A percentile compares a stretch with the other conserved stretches of the same genome.
These are phyloP conservation scores for Carnegiea gigantea DNA, from an alignment of 179 eudicot species.

Conservation along the genomic window DNA sequence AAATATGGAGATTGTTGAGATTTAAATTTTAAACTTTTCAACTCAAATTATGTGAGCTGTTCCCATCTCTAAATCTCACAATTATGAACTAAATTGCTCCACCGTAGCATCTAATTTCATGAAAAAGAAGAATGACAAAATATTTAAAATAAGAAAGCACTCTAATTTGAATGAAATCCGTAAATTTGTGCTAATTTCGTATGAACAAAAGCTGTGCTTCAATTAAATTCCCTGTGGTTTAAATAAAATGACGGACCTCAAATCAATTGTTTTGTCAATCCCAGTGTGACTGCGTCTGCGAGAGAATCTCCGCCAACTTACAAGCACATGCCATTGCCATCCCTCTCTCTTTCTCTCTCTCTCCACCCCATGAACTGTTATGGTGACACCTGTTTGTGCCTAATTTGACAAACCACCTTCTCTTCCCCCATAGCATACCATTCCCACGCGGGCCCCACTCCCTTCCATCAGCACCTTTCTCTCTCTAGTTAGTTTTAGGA, in stretches of 20 bases:
- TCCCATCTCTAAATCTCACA: too few species aligned
- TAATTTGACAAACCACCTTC: conserved; percentile 1
- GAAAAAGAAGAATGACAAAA: too few species aligned
- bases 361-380: not conserved
- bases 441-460: not conserved
- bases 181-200: too few species aligned
- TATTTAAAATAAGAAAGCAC: too few species aligned
- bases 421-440: not conserved
- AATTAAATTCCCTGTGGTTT: too few species aligned
- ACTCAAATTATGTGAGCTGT: too few species aligned
- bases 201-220: too few species aligned
- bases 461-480: not conserved
- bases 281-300: not conserved
- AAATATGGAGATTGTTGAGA: too few species aligned
- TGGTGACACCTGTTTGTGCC: conserved; percentile 1
- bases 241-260: not conserved
- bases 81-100: too few species aligned
- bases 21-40: too few species aligned
- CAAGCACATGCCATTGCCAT: not conserved
- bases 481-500: not conserved
- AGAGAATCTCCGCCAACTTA: conserved; percentile 3
- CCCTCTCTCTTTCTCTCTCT: not conserved
- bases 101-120: too few species aligned
- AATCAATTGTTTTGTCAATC: not conserved
- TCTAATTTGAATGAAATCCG: too few species aligned